A percentile compares a stretch with the other conserved stretches of the same genome.
Conservation (phyloP, 1,139 yeast species). For the Yamadazyma triangularis region DNA sequence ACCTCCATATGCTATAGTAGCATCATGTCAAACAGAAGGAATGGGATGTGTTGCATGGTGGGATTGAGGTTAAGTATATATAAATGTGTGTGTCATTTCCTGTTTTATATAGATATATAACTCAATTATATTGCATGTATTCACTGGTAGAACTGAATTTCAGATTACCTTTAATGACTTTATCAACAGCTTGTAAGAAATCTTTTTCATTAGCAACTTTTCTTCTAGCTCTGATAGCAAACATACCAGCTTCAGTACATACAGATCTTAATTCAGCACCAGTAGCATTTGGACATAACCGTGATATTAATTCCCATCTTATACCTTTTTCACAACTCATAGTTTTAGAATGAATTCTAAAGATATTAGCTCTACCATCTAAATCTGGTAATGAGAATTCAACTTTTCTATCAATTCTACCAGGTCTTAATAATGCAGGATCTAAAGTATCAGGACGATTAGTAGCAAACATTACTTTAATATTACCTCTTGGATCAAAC, state of each 20-base stretch:
- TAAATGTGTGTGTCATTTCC: conserved; percentile 1
- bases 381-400: conserved; percentile 94
- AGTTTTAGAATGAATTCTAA: conserved; percentile 93
- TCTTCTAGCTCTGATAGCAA: conserved; percentile 96
- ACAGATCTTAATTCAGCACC: conserved; percentile 98
- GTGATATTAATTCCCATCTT: conserved; percentile 96
- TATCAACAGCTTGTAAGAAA: conserved; percentile 93
- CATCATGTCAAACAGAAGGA: conserved; percentile 94
- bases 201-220: conserved; percentile 98
- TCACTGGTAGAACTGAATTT: conserved; percentile 95
- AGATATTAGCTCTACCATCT: conserved; percentile 96
- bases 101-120: background rate
- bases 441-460: conserved; percentile 97
- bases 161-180: conserved; percentile 97
- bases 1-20: conserved; percentile 80
- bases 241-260: conserved; percentile 98
- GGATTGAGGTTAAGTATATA: conserved; percentile 41
- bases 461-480: conserved; percentile 98
- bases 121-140: conserved; percentile 91
- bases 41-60: conserved; percentile 97
- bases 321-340: conserved; percentile 97
- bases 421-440: conserved; percentile 96
- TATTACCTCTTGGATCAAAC: conserved; percentile 96
- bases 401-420: conserved; percentile 96
- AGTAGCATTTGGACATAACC: conserved; percentile 95